Base-by-base conservation (phyloP, 495 filamentous ascomycete genomes). In the Cudoniella acicularis region DNA sequence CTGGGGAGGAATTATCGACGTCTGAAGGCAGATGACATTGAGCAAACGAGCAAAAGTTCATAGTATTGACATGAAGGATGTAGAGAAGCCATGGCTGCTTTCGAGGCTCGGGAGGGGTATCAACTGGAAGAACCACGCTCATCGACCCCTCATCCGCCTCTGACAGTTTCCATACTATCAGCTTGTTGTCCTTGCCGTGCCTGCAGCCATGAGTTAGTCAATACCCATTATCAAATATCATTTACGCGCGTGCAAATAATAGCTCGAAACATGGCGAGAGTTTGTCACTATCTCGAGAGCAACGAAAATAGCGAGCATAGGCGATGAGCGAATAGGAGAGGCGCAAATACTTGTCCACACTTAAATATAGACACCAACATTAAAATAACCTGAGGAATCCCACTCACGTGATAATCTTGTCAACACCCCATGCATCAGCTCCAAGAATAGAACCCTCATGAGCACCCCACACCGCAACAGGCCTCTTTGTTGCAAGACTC, bases 41-140 rank as follows among this genome's bases (percentile, higher is more conserved):
- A 23, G 56, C 82, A 69, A 98, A 98, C 0, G 90, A 84, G 64
- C 94, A 98, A 68, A 98, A 98, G 70, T 97, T 98, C 70, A 98
- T 80, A 16, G 94, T 90, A 69, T 96, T 97, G 42, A 98, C 90
- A 25, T 87, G 75, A 3, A 98, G 70, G 27, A 89, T 82, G 76
- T 95, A 83, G 30, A 96, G 72, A 3, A 98, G 73, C 91, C 91
- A 96, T 16, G 94, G 94, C 67, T 89, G 81, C 21, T 75, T 77
- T 16, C 77, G 68, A 0, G 66, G 36, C n/a, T 73, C 68, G 62
- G 75, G 54, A n/a, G 63, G 56, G 18, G 67, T 68, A 40, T 91
- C 82, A 13, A 92, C 82, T 0, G 94, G 93, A 2, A 96, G 76
- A 30, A 78, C 76, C 41, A 79, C 88, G 58, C 85, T 87, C 64